Conservation (phyloP, 2,329 filamentous ascomycete species). For the Emergomyces orientalis region DNA sequence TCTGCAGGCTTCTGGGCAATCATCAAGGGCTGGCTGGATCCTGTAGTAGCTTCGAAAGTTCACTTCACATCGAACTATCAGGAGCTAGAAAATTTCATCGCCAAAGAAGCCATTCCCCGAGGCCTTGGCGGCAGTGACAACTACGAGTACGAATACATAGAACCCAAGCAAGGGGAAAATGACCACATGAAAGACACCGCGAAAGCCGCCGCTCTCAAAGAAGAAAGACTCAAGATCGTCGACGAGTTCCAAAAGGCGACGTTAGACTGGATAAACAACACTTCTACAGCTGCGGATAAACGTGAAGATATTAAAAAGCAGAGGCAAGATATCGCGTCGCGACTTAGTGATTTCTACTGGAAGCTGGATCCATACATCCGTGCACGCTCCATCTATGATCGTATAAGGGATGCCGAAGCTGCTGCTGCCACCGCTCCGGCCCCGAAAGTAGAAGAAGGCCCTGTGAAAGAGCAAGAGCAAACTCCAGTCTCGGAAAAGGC, state of each 20-base stretch:
- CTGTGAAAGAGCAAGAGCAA: neutral
- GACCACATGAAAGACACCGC: constrained; percentile 58
- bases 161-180: constrained; percentile 70
- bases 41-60: constrained; percentile 87
- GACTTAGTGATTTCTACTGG: constrained; percentile 74
- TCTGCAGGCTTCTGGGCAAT: constrained; percentile 80
- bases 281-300: constrained; percentile 38
- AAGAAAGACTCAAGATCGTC: constrained; percentile 56
- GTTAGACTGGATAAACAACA: constrained; percentile 59
- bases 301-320: constrained; percentile 45
- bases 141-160: constrained; percentile 73
- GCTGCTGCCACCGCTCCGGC: neutral
- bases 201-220: constrained; percentile 54
- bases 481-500: neutral
- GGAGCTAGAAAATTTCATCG: constrained; percentile 71
- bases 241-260: constrained; percentile 66
- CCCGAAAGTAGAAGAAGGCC: neutral
- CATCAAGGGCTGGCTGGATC: constrained; percentile 91
- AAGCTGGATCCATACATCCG: constrained; percentile 76
- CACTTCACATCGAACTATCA: constrained; percentile 78
- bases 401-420: constrained; percentile 35
- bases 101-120: constrained; percentile 59
- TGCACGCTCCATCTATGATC: constrained; percentile 75
- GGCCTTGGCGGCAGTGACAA: constrained; percentile 81
- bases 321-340: constrained; percentile 52